Percentiles rank a stretch among this genome's conserved stretches.
Conservation (phyloP, 148 eudicot species). For the Rhododendron williamsianum region DNA sequence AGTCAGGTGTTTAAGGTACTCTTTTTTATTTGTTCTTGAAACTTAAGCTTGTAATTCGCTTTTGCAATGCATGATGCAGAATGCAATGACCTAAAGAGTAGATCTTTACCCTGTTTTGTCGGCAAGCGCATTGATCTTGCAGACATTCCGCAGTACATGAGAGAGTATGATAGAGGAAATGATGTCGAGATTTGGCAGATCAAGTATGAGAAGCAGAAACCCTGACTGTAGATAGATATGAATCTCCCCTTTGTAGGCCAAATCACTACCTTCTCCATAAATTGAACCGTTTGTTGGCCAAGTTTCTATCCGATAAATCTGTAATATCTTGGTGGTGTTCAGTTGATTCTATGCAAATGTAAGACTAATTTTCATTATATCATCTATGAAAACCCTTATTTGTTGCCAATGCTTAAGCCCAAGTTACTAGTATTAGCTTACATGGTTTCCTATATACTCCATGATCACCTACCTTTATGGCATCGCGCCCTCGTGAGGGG, state of each 20-base stretch:
- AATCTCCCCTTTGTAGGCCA: neutral
- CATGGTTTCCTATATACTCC: no score
- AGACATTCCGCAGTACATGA: conserved; percentile 61
- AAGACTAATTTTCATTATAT: no score
- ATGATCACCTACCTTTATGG: no score
- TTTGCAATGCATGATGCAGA: conserved; percentile 28
- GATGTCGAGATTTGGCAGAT: conserved; percentile 88
- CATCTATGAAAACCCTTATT: neutral
- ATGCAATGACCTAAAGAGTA: conserved; percentile 22
- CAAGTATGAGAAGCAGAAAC: conserved; percentile 27
- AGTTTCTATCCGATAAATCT: neutral
- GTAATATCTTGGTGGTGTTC: neutral
- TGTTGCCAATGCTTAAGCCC: no score
- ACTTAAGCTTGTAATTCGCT: neutral
- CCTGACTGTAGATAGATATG: neutral
- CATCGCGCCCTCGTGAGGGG: no score
- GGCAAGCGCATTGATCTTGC: conserved; percentile 63
- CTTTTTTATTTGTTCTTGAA: neutral
- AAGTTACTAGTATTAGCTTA: no score
- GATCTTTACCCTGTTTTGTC: conserved; percentile 32
- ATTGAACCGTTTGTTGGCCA: neutral
- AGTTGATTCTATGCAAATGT: neutral
- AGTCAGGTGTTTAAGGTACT: neutral
- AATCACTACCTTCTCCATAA: neutral
- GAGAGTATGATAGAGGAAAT: conserved; percentile 66